Base-by-base conservation (phyloP, 73 alveolate genomes). In the Stentor roeselii region DNA sequence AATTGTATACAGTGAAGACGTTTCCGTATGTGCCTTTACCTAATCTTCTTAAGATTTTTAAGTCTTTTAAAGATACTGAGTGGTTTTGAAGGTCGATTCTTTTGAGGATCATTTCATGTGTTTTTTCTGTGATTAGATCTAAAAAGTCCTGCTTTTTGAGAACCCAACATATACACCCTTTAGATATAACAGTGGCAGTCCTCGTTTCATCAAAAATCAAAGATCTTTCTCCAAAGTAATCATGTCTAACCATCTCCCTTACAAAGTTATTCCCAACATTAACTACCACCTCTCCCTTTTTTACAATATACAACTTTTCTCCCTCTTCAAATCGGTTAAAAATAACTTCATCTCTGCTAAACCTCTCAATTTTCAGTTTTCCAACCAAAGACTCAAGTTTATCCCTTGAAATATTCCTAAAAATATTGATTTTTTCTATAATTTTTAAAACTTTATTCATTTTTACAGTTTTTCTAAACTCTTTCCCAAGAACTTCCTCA, bases 21-120 rank as follows among this genome's bases (percentile, higher is more conserved):
- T 75, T 87, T 30, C 93, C 93, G 86, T 75, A 88, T 59, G 85
- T 74, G 3, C 93, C 93, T 86, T 80, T 32, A 30, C 93, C 93
- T 88, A 88, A 86, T 75, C 39, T 36, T n/a, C 39, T 60, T 15
- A 84, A 50, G 27, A 78, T 76, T 21, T 50, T 84, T 76, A 50
- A 50, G 21, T 50, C 67, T 11, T 6, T 21, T 50, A 50, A 50
- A 50, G 67, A 50, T 50, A 50, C 21, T 11, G 6, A 11, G 67
- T 50, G 30, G 21, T 50, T 21, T 50, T 50, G 67, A 11, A 50
- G 67, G 6, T 50, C 67, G 6, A 50, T 50, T 11, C 67, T 6
- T 50, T 50, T 50, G 21, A 50, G 30, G 21, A 50, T 6, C 6
- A 11, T 50, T 50, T 50, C 30, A 11, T 21, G 6, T 6, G 21